phyloP scores from a whole-genome alignment of 192 early-diverging fungal species.

The Diversispora epigaea region DNA sequence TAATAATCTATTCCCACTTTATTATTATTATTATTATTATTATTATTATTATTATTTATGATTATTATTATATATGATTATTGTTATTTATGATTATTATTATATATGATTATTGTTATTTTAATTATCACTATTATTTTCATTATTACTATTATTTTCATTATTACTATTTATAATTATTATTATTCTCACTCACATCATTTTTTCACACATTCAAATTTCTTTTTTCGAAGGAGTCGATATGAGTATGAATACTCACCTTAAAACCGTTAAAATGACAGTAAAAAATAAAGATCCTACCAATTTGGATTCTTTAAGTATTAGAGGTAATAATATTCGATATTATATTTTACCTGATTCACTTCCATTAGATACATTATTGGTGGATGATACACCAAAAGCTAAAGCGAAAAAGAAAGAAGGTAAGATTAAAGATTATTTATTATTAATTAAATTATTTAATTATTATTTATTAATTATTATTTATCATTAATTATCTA shows the following conservation, averaged over 20 bases:
- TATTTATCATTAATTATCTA: neutral
- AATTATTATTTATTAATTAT: neutral
- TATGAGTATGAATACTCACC: constrained; percentile 99
- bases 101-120: no score
- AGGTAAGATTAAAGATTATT: constrained; percentile 33
- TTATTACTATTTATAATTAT: no score
- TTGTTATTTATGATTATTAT: no score
- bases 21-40: no score
- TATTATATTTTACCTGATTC: constrained; percentile 96
- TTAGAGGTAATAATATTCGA: constrained; percentile 93
- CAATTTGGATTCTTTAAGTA: constrained; percentile 86
- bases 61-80: neutral
- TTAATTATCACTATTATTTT: no score
- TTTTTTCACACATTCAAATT: neutral
- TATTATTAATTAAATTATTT: neutral
- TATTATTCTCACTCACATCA: no score
- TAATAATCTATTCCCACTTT: no score
- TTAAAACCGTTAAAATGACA: constrained; percentile 98
- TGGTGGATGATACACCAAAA: constrained; percentile 95
- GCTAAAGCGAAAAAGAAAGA: constrained; percentile 87
- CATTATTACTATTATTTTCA: no score
- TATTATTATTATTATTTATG: neutral
- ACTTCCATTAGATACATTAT: constrained; percentile 90
- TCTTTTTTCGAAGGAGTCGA: constrained; percentile 70
- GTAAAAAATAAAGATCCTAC: constrained; percentile 89